Evolutionary conservation across 495 filamentous ascomycete genomes (phyloP).

Genomic region (Echria macrotheca): DNA sequence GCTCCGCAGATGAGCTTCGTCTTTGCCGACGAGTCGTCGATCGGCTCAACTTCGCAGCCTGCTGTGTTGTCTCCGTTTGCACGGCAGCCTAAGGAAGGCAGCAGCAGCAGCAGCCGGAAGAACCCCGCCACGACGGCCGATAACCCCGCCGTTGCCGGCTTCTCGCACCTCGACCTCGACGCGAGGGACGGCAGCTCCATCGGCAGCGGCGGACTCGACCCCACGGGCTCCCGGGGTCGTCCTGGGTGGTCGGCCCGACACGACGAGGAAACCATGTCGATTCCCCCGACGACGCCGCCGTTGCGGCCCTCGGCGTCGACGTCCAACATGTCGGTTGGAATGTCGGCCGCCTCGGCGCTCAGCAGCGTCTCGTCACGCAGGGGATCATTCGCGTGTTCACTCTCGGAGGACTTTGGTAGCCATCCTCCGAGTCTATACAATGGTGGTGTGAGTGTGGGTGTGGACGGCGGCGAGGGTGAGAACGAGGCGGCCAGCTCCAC

Average conservation of each 20-base stretch:
- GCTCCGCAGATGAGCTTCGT: slow-evolving; percentile 52
- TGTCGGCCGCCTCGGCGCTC: slow-evolving; percentile 42
- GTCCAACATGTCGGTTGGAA: slow-evolving; percentile 42
- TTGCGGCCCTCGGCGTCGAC: background rate
- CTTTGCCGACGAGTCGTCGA: slow-evolving; percentile 48
- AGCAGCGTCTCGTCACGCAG: slow-evolving; percentile 50
- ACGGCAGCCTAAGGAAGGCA: no score
- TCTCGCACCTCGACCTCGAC: background rate
- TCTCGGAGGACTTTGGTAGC: slow-evolving; percentile 48
- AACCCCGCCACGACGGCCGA: slow-evolving; percentile 7
- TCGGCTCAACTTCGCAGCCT: slow-evolving; percentile 38
- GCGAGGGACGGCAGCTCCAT: background rate
- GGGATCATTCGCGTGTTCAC: slow-evolving; percentile 45
- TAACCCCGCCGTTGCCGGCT: background rate
- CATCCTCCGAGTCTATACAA: slow-evolving; percentile 32
- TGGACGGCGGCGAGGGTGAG: slow-evolving; percentile 11
- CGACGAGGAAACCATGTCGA: slow-evolving; percentile 3
- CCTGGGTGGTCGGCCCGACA: background rate
- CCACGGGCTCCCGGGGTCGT: background rate
- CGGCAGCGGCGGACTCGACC: background rate
- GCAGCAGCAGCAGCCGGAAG: no score
- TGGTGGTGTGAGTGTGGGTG: slow-evolving; percentile 5
- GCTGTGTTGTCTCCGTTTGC: no score
- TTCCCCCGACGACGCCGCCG: background rate
- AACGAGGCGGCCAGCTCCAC: slow-evolving; percentile 25